Evolutionary conservation across 441 rosid genomes (phyloP), one percentile per base, ranked within the genome.

Genomic region (Euphorbia corollata): DNA sequence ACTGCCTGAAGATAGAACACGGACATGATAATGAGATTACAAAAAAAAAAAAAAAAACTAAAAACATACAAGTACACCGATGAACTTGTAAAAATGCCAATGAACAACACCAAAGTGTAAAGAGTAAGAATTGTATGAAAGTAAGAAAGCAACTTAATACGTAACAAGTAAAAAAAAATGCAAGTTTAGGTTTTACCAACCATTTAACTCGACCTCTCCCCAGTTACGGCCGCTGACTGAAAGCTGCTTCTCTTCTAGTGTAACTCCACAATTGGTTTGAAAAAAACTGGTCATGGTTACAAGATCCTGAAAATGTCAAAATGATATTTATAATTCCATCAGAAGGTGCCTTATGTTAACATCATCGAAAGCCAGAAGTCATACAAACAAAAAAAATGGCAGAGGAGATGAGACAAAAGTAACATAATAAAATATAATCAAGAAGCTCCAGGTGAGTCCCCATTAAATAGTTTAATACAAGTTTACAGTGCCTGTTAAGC

Each of bases 181-280:
- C 32, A 27, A 27, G 32, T 27, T 27, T 1, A 27, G 32, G 32
- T 1, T 57, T 45, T 48, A 78, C 85, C 63, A 38, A 93, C 98
- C 97, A 82, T 78, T 84, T 74, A 94, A 81, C 84, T 91, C 90
- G 64, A 94, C 86, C 72, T 89, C 99, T 65, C 99, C 99, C 97
- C 96, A 94, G 43, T 89, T 91, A 57, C 94, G 96, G 20, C 99
- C 99, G 75, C 83, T 84, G 45, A 94, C 86, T 69, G 98, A 91
- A 76, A 94, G 87, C 61, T 94, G 98, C 77, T 88, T 94, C 80
- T 91, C 96, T 75, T 86, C 90, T n/a, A 90, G 82, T 38, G 84
- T 77, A 79, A 87, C 77, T 22, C 90, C 96, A 78, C 78, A 90
- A 64, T 70, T 74, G 74, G 67, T 84, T 79, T 86, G 92, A 84